Base-by-base conservation (phyloP, 306 rosid genomes). In the Fagus crenata region DNA sequence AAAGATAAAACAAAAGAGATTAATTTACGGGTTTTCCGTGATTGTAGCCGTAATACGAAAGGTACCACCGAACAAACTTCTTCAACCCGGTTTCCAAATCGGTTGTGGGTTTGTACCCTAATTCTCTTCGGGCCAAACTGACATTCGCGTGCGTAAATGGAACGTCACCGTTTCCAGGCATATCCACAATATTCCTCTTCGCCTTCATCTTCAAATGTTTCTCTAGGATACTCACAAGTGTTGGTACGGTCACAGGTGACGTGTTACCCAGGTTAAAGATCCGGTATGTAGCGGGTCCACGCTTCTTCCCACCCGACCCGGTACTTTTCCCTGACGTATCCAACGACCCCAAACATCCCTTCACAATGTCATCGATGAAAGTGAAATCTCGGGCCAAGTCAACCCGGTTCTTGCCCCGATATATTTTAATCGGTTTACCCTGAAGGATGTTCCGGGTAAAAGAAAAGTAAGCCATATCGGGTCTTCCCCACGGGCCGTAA, bases 91-190 rank as follows among this genome's bases (percentile, higher is more conserved):
- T 90, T 78, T 86, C 91, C 82, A 91, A 87, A 84, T 93, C 96
- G 64, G 98, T 93, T 0, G 93, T 91, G 49, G 98, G 98, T 74
- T 86, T 93, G 18, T 91, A 93, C 84, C 93, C 96, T 82, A 93
- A 59, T 69, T 86, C 90, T 8, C 80, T 81, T 36, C 90, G 82
- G 72, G 98, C 98, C 56, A 37, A 81, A 35, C 90, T 91, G 0
- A 89, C 87, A 42, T 93, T 93, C 7, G 98, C 97, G 49, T 91
- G 98, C 0, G 98, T 93, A 54, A 82, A 93, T 13, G 97, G 98
- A 72, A 93, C 98, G 85, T 93, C 97, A 12, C 98, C 96, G 89
- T 93, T 93, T 81, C 97, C 98, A 0, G 96, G 97, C 98, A 93
- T 93, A 1, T 93, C 98, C 77, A 93, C 89, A 0, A 90, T 4